Base-by-base conservation (phyloP, 768 basidiomycete genomes). In the Lactarius akahatsu region DNA sequence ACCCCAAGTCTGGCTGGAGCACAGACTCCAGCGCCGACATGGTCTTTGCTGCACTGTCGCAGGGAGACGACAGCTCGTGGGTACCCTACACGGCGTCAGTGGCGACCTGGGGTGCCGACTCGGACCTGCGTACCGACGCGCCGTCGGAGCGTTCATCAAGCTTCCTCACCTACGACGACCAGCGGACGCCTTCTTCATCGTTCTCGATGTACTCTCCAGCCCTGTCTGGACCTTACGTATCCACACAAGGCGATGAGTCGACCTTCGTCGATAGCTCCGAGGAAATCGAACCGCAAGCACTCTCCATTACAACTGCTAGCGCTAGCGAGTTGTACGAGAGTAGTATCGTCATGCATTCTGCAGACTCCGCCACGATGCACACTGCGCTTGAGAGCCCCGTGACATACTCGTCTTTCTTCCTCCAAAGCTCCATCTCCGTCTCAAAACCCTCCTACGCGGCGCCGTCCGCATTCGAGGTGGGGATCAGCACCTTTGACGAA, bases 1-100 rank as follows among this genome's bases (percentile, higher is more conserved):
- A 77, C 45, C 79, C 78, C 65, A 78, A 80, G 65, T 87, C 87
- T 9, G 79, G 74, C 70, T 88, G 87, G 86, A 89, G 87, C 79
- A 82, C 80, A 69, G 86, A 79, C 57, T 74, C 74, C 23, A 70
- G 69, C 59, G 64, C 70, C 58, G 72, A 72, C 58, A 67, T 70
- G 28, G 64, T 67, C 34, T 72, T 68, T 11, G 71, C 68, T 28
- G 64, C 30, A 23, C 56, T 65, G 38, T 36, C 47, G 8, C 61
- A 64, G n/a, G 68, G 23, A 26, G 68, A 66, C 34, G 60, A 61
- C 41, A 36, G 41, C 9, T 66, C 64, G 16, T 71, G 70, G 70
- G 50, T 59, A 5, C 55, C 62, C 23, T 71, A 69, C 50, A 38
- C 68, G 8, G 52, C 64, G 26, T 66, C 70, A 26, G 60, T 59